Evolutionary conservation across 371 early-diverging fungal species (phyloP).

Genomic region (Zychaea mexicana): DNA sequence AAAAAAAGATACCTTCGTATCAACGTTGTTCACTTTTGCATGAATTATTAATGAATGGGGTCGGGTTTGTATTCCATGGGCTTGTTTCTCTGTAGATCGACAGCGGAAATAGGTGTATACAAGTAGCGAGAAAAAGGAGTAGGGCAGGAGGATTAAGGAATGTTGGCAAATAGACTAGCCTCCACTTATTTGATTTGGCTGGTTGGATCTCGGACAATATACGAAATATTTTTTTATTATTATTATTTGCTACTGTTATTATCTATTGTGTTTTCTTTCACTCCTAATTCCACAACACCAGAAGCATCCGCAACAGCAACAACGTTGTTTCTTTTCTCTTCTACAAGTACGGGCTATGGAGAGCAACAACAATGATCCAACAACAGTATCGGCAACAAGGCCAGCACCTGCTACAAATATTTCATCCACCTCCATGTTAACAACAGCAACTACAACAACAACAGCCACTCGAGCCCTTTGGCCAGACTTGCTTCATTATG

Average conservation of each 20-base stretch:
- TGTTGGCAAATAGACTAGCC: slow-evolving; percentile 2
- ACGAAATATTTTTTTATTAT: neutral
- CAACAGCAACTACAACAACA: neutral
- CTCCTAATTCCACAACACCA: neutral
- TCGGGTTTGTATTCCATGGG: neutral
- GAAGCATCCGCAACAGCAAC: too few relatives aligned
- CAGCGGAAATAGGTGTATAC: neutral
- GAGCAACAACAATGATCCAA: neutral
- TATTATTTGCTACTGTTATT: neutral
- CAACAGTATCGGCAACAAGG: neutral
- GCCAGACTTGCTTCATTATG: slow-evolving; percentile 9
- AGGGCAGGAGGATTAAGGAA: neutral
- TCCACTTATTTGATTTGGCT: neutral
- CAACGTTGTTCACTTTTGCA: neutral
- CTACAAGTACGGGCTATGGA: neutral
- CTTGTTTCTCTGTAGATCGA: slow-evolving; percentile 1
- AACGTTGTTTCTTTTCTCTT: neutral
- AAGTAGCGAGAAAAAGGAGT: neutral
- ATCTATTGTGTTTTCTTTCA: neutral
- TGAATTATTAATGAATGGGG: neutral
- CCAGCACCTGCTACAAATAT: too few relatives aligned
- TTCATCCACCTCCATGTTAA: neutral
- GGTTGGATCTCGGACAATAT: slow-evolving; percentile 1
- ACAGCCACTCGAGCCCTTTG: neutral
- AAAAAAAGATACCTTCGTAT: neutral